A percentile compares a stretch with the other conserved stretches of the same genome.
Conservation (phyloP, 2,329 filamentous ascomycete species). For the Aspergillus pseudoviridinutans region DNA sequence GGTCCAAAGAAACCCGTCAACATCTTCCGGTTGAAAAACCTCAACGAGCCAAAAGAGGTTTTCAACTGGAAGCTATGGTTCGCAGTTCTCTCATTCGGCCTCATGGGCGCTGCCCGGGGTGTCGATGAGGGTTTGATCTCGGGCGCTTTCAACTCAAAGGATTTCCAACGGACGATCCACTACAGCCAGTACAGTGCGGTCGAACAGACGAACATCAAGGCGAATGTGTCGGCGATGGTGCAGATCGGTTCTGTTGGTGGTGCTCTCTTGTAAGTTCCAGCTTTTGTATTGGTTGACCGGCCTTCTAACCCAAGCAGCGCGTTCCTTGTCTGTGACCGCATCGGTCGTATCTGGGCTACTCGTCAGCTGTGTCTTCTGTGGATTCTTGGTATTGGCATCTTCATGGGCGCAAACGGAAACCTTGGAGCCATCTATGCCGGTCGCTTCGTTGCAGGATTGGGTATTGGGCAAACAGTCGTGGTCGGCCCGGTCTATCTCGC, state of each 20-base stretch:
- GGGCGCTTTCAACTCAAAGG: slow-evolving; percentile 64
- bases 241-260: slow-evolving; percentile 73
- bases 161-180: slow-evolving; percentile 59
- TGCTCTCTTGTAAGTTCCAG: slow-evolving; percentile 52
- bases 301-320: slow-evolving; percentile 36
- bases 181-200: slow-evolving; percentile 51
- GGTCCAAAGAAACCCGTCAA: slow-evolving; percentile 45
- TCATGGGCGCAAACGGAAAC: slow-evolving; percentile 38
- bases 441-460: slow-evolving; percentile 43
- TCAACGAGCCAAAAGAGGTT: slow-evolving; percentile 64
- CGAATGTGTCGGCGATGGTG: slow-evolving; percentile 77
- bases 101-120: slow-evolving; percentile 73
- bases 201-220: slow-evolving; percentile 64
- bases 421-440: slow-evolving; percentile 42
- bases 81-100: slow-evolving; percentile 67
- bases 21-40: slow-evolving; percentile 58
- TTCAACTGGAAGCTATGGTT: slow-evolving; percentile 79
- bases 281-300: neutral
- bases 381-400: slow-evolving; percentile 42
- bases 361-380: slow-evolving; percentile 41
- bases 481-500: slow-evolving; percentile 65
- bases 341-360: slow-evolving; percentile 40
- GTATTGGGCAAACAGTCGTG: slow-evolving; percentile 42
- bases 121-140: slow-evolving; percentile 77
- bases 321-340: slow-evolving; percentile 46